Percentiles rank a stretch among this genome's conserved stretches.
These are phyloP conservation scores for Rhizopus delemar DNA, from an alignment of 371 early-diverging fungal species.

Conservation along the genomic window DNA sequence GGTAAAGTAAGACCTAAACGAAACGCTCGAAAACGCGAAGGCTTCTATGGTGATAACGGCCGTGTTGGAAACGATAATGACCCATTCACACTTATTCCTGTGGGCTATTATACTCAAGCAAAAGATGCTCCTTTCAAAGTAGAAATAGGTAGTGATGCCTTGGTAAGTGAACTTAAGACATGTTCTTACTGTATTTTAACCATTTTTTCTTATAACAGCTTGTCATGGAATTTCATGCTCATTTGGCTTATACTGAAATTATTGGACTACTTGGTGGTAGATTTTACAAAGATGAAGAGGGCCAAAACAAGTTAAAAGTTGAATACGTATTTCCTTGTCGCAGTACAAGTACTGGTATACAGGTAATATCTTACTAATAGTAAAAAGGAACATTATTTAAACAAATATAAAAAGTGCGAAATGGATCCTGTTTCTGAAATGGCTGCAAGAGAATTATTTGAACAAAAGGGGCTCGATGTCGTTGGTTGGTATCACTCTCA, in stretches of 20 bases:
- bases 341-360: constrained; percentile 69
- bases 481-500: constrained; percentile 75
- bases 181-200: neutral
- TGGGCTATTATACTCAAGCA: constrained; percentile 51
- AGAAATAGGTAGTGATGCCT: constrained; percentile 54
- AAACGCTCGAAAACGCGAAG: constrained; percentile 29
- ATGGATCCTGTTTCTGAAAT: constrained; percentile 83
- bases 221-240: constrained; percentile 87
- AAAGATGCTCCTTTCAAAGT: constrained; percentile 62
- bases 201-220: constrained; percentile 40
- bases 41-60: constrained; percentile 29
- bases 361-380: constrained; percentile 35
- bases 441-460: constrained; percentile 71
- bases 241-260: constrained; percentile 80
- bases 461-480: constrained; percentile 65
- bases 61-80: constrained; percentile 46
- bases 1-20: constrained; percentile 32
- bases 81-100: constrained; percentile 66
- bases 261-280: constrained; percentile 84
- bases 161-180: constrained; percentile 44
- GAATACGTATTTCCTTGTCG: constrained; percentile 63
- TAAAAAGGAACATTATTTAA: neutral
- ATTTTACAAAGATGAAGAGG: constrained; percentile 42
- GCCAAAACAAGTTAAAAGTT: constrained; percentile 51
- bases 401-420: constrained; percentile 62